Evolutionary conservation across 2,329 filamentous ascomycete genomes (phyloP).

Genomic region (Coniosporium tulheliwenetii): DNA sequence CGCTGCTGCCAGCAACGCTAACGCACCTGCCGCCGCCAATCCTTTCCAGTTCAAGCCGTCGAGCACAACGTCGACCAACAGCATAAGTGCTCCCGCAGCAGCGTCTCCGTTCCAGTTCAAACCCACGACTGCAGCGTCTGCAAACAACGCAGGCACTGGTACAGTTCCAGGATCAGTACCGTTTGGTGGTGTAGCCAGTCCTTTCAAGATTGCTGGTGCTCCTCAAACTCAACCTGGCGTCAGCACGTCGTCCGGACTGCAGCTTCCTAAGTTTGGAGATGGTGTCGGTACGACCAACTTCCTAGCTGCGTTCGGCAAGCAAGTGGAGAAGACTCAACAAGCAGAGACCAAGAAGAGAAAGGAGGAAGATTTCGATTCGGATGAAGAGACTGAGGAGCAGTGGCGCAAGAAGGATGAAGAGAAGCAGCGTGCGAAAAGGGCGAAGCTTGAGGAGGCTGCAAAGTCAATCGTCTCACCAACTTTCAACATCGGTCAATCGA

Average conservation of each 20-base stretch:
- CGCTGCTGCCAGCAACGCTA: not conserved
- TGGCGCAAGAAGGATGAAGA: constrained; percentile 31
- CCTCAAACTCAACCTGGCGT: constrained; percentile 1
- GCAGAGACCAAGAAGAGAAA: constrained; percentile 31
- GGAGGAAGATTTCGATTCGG: constrained; percentile 34
- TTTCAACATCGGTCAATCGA: constrained; percentile 4
- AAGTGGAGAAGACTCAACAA: constrained; percentile 23
- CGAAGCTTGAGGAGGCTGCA: constrained; percentile 21
- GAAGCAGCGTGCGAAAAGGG: constrained; percentile 27
- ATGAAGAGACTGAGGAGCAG: constrained; percentile 33
- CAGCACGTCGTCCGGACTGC: constrained; percentile 4
- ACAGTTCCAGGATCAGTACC: too few species aligned
- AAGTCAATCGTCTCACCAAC: constrained; percentile 12
- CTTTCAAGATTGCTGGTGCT: not conserved
- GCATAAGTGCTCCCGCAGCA: too few species aligned
- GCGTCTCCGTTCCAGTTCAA: too few species aligned
- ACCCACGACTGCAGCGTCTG: too few species aligned
- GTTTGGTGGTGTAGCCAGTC: not conserved
- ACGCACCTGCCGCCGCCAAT: not conserved
- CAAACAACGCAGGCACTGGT: too few species aligned
- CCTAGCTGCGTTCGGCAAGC: constrained; percentile 23
- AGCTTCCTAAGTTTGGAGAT: constrained; percentile 9
- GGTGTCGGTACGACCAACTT: constrained; percentile 18
- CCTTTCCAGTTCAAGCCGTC: not conserved
- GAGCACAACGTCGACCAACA: not conserved